phyloP scores from a whole-genome alignment of 2,329 filamentous ascomycete genomes.

The Trichophyton mentagrophytes region DNA sequence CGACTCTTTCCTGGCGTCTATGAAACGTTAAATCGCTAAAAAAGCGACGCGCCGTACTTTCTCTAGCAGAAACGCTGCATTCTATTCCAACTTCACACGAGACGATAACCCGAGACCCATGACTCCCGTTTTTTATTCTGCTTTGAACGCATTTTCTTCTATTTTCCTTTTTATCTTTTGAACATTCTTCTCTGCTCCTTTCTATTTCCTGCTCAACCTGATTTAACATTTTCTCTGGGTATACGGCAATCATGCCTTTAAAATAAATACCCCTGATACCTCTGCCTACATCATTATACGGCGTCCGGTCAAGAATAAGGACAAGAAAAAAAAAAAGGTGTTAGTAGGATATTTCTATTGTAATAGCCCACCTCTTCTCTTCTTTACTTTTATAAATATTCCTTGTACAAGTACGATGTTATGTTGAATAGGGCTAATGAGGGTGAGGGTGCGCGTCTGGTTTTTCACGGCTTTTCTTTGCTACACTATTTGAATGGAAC shows the following conservation, averaged over 20 bases:
- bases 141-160: background rate
- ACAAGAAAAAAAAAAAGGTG: background rate
- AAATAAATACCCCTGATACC: background rate
- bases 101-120: background rate
- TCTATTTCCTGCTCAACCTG: background rate
- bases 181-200: background rate
- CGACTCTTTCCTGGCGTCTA: slow-evolving; percentile 86
- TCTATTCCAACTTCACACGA: background rate
- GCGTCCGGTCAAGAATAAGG: background rate
- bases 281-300: background rate
- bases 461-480: background rate
- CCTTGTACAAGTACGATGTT: background rate
- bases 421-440: background rate
- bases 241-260: background rate
- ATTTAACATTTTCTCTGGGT: background rate
- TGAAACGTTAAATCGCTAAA: slow-evolving; percentile 42
- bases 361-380: background rate
- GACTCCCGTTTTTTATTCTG: background rate
- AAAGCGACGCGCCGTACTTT: background rate
- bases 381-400: background rate
- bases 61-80: background rate
- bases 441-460: background rate
- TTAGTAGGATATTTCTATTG: background rate
- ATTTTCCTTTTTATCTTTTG: background rate
- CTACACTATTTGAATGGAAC: background rate